Percentiles rank a stretch among this genome's conserved stretches.
Evolutionary conservation across 306 rosid genomes (phyloP).

Genomic region (Coriaria nepalensis): DNA sequence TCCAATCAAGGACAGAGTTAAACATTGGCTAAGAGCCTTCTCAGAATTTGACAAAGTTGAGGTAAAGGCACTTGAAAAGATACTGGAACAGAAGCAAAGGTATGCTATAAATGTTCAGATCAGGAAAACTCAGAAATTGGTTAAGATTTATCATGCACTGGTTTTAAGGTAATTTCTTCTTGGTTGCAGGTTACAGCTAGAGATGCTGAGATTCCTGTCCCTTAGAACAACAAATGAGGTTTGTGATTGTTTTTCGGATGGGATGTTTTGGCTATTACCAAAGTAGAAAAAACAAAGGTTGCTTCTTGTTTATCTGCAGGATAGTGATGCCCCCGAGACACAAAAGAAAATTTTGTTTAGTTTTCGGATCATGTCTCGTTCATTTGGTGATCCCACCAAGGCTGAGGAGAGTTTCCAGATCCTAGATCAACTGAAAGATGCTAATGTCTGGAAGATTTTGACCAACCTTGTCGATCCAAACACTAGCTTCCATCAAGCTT

Average conservation of each 20-base stretch:
- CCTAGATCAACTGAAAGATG: slow-evolving; percentile 91
- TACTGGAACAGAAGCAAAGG: slow-evolving; percentile 98
- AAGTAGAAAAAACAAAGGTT: slow-evolving; percentile 20
- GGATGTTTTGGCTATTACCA: slow-evolving; percentile 9
- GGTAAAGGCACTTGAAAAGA: slow-evolving; percentile 90
- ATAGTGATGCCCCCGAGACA: slow-evolving; percentile 63
- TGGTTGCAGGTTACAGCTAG: slow-evolving; percentile 85
- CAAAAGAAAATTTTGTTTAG: slow-evolving; percentile 59
- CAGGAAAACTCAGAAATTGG: slow-evolving; percentile 15
- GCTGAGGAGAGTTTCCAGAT: slow-evolving; percentile 78
- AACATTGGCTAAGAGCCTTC: slow-evolving; percentile 68
- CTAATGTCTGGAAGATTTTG: slow-evolving; percentile 88
- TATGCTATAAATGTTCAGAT: slow-evolving; percentile 18
- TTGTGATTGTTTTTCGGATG: slow-evolving; percentile 21
- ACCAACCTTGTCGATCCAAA: slow-evolving; percentile 73
- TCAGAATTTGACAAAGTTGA: slow-evolving; percentile 82
- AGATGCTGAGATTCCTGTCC: slow-evolving; percentile 86
- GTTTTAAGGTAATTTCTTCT: slow-evolving; percentile 28
- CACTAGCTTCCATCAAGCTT: slow-evolving; percentile 61
- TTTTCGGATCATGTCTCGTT: slow-evolving; percentile 81
- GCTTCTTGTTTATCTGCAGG: slow-evolving; percentile 54
- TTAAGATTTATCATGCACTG: slow-evolving; percentile 20
- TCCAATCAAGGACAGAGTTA: slow-evolving; percentile 52
- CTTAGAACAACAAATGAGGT: slow-evolving; percentile 72
- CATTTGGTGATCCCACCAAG: slow-evolving; percentile 65